Conservation (phyloP, 78 protist species). For the Guillardia theta region DNA sequence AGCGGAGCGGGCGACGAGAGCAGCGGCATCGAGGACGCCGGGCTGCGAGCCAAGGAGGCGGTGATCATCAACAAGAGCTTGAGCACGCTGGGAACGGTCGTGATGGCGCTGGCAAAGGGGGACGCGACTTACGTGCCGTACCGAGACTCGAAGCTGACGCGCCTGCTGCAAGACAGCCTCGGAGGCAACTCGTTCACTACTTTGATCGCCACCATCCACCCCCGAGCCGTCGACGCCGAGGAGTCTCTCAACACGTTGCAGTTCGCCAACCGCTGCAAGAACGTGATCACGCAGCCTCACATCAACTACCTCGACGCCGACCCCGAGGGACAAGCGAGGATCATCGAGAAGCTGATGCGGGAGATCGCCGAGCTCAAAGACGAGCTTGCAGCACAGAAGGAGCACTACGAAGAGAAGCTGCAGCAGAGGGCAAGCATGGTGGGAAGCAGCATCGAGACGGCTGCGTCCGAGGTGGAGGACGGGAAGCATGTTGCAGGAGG, state of each 20-base stretch:
- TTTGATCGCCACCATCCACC: not conserved
- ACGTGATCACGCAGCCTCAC: slow-evolving; percentile 12
- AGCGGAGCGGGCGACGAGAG: slow-evolving; percentile 5
- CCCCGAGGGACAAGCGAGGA: not conserved
- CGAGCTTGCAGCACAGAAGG: not conserved
- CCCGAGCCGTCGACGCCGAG: slow-evolving; percentile 31
- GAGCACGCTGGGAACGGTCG: not conserved
- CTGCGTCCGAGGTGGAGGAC: not conserved
- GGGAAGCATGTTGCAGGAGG: not conserved
- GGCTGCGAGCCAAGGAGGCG: slow-evolving; percentile 28
- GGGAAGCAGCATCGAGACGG: not conserved
- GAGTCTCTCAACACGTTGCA: slow-evolving; percentile 27
- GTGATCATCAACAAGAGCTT: slow-evolving; percentile 5
- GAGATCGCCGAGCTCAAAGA: not conserved
- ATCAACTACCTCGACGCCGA: slow-evolving; percentile 42
- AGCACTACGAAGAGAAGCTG: not conserved
- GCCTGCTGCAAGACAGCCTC: slow-evolving; percentile 8
- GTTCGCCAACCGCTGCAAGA: slow-evolving; percentile 42
- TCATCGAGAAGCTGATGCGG: slow-evolving; percentile 7
- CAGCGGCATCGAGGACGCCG: not conserved
- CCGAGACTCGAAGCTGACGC: slow-evolving; percentile 26
- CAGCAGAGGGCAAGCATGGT: not conserved
- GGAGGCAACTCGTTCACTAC: not conserved
- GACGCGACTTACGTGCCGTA: slow-evolving; percentile 18
- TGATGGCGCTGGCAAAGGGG: slow-evolving; percentile 5